A percentile compares a stretch with the other conserved stretches of the same genome.
Conservation (phyloP, 305 asterid genomes). For the Plantago rigida region DNA sequence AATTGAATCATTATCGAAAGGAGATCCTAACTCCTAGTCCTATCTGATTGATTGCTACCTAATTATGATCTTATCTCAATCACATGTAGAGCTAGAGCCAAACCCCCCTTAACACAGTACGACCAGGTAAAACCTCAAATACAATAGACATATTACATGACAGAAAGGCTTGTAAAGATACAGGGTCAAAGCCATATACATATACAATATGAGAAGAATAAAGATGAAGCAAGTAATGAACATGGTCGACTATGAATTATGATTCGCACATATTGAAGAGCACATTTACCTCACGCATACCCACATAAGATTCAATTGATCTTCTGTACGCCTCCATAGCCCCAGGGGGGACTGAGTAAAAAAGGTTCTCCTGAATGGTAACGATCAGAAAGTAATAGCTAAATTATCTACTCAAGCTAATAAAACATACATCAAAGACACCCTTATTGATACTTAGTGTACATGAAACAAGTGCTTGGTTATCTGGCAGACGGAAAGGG, state of each 20-base stretch:
- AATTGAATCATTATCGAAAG: too few species aligned
- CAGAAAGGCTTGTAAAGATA: neutral
- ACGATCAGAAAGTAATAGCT: constrained; percentile 15
- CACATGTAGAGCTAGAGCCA: too few species aligned
- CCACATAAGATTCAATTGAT: constrained; percentile 58
- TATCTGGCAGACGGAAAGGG: too few species aligned
- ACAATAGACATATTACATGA: neutral
- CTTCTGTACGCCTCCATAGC: constrained; percentile 60
- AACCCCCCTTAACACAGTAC: neutral
- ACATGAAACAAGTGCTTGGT: constrained; percentile 6
- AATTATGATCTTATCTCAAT: too few species aligned
- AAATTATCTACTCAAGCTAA: constrained; percentile 20
- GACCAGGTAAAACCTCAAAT: constrained; percentile 1
- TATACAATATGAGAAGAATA: neutral
- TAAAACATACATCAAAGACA: constrained; percentile 16
- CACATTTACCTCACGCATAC: constrained; percentile 57
- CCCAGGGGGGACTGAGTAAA: constrained; percentile 58
- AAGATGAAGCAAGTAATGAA: constrained; percentile 21
- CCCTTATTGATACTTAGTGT: constrained; percentile 14
- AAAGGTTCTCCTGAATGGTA: constrained; percentile 62
- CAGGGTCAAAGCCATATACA: neutral
- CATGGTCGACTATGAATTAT: constrained; percentile 21
- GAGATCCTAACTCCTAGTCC: too few species aligned
- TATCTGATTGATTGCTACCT: too few species aligned
- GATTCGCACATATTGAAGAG: constrained; percentile 15